Evolutionary conservation across 345 rosid species (phyloP), one percentile per base, ranked within the genome.

Genomic region (Sisymbrium irio): DNA sequence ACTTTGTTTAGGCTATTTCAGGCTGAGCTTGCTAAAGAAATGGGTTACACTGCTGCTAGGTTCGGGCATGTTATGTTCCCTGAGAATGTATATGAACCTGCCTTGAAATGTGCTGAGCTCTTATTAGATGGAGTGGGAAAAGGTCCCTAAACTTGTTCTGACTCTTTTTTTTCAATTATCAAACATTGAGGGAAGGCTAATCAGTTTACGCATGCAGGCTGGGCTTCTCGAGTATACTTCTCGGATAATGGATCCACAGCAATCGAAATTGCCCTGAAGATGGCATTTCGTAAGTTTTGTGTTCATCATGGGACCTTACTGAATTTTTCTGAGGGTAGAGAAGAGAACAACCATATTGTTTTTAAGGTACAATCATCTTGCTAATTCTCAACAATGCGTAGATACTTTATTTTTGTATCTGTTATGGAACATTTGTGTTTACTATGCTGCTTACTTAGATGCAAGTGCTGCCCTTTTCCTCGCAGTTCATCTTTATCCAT

Each of bases 61-160:
- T 95, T 80, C 71, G 99, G 99, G 62, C 99, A 92, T 77, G 92
- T 95, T 42, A 95, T 95, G 98, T 95, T 95, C 77, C 99, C 98
- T 51, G 99, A 95, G 83, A 95, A 95, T 85, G 98, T 87, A 76
- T 81, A 92, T 44, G 96, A 92, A 82, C 99, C 99, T 76, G 97
- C 96, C 37, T 80, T 92, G 62, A 87, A 84, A 77, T 90, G 98
- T 80, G 92, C 96, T 27, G 91, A 95, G 73, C 94, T 86, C 79
- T 90, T 95, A 81, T 86, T 95, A 64, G 87, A 79, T 51, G 97
- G 99, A 60, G 98, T 89, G 20, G 99, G 99, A 42, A 89, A 85
- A 87, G 98, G 99, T 87, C 57, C 41, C 67, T 68, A 49, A 27
- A 28, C 49, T 73, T 22, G 72, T 17, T 61, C 32, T 76, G 65